phyloP scores from a whole-genome alignment of 2,329 filamentous ascomycete genomes.

The Elsinoe necatrix region DNA sequence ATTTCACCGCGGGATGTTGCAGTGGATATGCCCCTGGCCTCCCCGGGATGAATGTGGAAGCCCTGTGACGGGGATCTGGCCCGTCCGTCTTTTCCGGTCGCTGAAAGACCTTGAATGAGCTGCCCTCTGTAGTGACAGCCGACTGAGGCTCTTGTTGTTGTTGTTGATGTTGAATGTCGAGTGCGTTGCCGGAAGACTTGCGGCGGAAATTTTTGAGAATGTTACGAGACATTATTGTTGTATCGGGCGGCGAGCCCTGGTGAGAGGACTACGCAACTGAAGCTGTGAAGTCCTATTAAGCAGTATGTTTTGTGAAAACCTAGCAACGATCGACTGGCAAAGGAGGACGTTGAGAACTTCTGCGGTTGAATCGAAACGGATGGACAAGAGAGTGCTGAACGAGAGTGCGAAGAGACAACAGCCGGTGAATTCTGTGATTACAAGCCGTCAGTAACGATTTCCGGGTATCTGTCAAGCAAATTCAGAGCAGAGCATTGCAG shows the following conservation, averaged over 20 bases:
- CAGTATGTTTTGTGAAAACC: background rate
- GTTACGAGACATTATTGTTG: conserved; percentile 46
- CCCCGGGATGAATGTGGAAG: conserved; percentile 14
- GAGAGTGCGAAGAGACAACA: conserved; percentile 14
- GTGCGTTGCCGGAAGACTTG: conserved; percentile 47
- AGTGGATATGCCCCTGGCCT: conserved; percentile 24
- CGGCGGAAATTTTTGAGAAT: conserved; percentile 46
- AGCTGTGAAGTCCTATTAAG: background rate
- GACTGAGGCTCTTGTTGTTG: conserved; percentile 15
- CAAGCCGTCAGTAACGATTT: conserved; percentile 10
- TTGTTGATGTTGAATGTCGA: conserved; percentile 32
- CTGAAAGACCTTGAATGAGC: conserved; percentile 48
- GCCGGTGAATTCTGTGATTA: conserved; percentile 12
- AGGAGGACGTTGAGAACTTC: conserved; percentile 3
- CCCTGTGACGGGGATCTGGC: conserved; percentile 19
- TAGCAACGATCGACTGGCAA: conserved; percentile 11
- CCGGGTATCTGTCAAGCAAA: background rate
- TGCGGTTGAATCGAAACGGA: conserved; percentile 15
- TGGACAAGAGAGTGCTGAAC: conserved; percentile 11
- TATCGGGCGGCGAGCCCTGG: conserved; percentile 8
- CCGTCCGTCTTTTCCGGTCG: conserved; percentile 36
- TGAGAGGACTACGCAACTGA: background rate
- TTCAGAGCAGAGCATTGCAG: conserved; percentile 1
- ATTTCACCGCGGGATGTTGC: conserved; percentile 27
- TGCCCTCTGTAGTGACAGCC: conserved; percentile 22